These are phyloP conservation scores for Thermothielavioides terrestris DNA, from an alignment of 495 filamentous ascomycete species.

Conservation along the genomic window DNA sequence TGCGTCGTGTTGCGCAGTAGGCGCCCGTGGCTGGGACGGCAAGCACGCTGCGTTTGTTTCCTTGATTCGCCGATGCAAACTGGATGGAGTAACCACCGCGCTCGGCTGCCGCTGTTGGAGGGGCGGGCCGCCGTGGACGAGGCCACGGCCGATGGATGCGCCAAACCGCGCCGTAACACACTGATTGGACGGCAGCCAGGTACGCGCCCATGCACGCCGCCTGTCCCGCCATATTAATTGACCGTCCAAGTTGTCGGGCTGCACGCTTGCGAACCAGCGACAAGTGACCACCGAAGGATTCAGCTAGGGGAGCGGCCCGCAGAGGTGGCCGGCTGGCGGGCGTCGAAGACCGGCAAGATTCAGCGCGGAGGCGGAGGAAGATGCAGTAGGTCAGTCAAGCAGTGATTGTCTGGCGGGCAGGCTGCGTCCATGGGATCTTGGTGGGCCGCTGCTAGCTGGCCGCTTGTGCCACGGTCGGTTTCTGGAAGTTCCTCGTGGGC, in stretches of 20 bases:
- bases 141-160: conserved; percentile 12
- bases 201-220: conserved; percentile 13
- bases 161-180: background rate
- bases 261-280: background rate
- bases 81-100: background rate
- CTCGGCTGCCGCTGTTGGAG: conserved; percentile 13
- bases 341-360: no score
- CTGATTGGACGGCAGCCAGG: conserved; percentile 10
- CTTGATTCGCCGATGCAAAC: conserved; percentile 4
- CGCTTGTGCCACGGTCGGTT: no score
- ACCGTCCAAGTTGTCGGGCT: conserved; percentile 5
- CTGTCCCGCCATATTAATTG: conserved; percentile 5
- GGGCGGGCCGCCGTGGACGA: conserved; percentile 14
- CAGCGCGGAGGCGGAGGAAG: no score
- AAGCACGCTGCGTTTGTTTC: conserved; percentile 5
- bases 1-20: no score
- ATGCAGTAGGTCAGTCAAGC: no score
- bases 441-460: no score
- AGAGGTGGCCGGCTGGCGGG: conserved; percentile 1
- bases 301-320: background rate
- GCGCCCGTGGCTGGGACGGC: background rate
- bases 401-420: no score
- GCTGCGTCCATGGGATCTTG: no score
- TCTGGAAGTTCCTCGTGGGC: no score
- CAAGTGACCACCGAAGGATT: background rate